Percentiles rank a stretch among this genome's conserved stretches.
Conservation (phyloP, 768 basidiomycete species). For the Candolleomyces eurysporus region DNA sequence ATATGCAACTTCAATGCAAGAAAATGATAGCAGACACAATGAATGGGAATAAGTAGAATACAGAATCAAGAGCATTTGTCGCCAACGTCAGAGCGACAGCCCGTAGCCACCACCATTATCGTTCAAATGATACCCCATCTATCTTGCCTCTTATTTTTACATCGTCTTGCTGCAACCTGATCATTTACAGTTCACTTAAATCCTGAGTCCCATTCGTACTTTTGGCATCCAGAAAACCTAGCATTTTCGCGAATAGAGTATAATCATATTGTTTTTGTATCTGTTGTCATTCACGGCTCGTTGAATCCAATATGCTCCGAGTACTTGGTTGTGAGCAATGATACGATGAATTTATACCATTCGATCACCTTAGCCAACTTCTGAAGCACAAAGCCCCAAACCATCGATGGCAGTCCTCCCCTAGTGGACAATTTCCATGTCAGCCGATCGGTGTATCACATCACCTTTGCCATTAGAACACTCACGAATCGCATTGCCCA, state of each 20-base stretch:
- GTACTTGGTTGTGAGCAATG: not conserved
- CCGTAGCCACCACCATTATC: not conserved
- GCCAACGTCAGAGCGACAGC: not conserved
- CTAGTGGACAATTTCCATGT: not conserved
- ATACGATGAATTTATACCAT: not conserved
- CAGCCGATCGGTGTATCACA: not conserved
- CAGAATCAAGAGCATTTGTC: not conserved
- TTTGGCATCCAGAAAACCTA: not conserved
- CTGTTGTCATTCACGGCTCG: not conserved
- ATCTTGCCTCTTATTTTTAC: not conserved
- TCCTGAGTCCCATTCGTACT: not conserved
- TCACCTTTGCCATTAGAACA: not conserved
- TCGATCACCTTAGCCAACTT: not conserved
- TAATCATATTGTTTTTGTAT: no score
- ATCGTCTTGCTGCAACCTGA: not conserved
- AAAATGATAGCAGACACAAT: not conserved
- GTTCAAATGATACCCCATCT: not conserved
- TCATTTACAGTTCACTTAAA: not conserved
- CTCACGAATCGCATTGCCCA: constrained; percentile 12
- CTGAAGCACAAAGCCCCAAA: not conserved
- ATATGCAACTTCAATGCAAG: not conserved
- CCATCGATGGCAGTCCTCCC: not conserved
- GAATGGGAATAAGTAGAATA: not conserved
- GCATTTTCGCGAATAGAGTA: no score
- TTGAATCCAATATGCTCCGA: not conserved